A percentile compares a stretch with the other conserved stretches of the same genome.
phyloP scores from a whole-genome alignment of 2,329 filamentous ascomycete genomes.

The Arthroderma sp. region DNA sequence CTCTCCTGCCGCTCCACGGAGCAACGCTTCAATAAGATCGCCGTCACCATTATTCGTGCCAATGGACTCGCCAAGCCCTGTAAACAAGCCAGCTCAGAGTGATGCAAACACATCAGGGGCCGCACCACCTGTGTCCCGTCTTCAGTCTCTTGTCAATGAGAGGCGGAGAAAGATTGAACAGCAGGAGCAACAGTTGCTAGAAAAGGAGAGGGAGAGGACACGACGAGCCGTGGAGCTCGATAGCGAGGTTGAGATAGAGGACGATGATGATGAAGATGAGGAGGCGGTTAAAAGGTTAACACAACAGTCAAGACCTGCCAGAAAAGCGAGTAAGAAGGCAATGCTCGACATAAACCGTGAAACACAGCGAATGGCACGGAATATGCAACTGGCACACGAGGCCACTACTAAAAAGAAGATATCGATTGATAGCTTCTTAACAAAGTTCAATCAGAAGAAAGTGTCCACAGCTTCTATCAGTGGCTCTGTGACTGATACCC shows the following conservation, averaged over 20 bases:
- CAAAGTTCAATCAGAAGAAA: constrained; percentile 63
- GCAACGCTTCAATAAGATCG: constrained; percentile 19
- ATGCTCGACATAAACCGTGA: constrained; percentile 90
- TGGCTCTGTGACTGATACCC: constrained; percentile 41
- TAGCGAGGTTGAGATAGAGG: constrained; percentile 32
- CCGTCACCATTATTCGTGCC: constrained; percentile 36
- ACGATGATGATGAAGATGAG: constrained; percentile 45
- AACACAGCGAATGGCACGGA: constrained; percentile 79
- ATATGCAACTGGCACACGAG: constrained; percentile 82
- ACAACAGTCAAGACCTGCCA: constrained; percentile 50
- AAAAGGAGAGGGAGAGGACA: constrained; percentile 18
- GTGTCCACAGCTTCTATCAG: constrained; percentile 17
- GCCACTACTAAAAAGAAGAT: constrained; percentile 87
- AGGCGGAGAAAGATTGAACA: constrained; percentile 61
- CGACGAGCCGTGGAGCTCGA: constrained; percentile 23
- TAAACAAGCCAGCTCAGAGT: neutral
- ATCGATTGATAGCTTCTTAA: constrained; percentile 68
- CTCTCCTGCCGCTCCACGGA: neutral
- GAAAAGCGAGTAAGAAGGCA: constrained; percentile 90
- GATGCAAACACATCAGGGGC: constrained; percentile 7
- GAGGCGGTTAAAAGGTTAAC: constrained; percentile 51
- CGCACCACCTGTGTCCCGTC: constrained; percentile 42
- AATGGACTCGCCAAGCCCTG: constrained; percentile 6
- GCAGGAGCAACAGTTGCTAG: constrained; percentile 42
- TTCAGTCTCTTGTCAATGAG: constrained; percentile 59